Evolutionary conservation across 345 rosid genomes (phyloP).

Genomic region (Psidium guajava): DNA sequence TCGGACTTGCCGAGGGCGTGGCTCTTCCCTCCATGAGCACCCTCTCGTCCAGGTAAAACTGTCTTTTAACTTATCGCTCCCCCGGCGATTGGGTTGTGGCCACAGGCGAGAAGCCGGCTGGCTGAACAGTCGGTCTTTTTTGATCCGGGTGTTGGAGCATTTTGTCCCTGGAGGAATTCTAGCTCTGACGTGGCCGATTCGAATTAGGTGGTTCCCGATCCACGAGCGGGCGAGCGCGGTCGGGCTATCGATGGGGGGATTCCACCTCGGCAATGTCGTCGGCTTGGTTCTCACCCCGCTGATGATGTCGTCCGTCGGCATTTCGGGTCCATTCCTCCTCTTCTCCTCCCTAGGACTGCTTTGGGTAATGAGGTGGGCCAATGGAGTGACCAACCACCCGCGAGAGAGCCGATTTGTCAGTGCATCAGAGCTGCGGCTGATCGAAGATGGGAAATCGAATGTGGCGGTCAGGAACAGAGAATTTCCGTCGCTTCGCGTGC

Average conservation of each 20-base stretch:
- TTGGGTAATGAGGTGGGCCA: slow-evolving; percentile 63
- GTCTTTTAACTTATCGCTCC: not conserved
- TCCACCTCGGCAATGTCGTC: slow-evolving; percentile 87
- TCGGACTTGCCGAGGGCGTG: slow-evolving; percentile 90
- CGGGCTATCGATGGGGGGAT: slow-evolving; percentile 91
- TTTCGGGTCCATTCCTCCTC: slow-evolving; percentile 71
- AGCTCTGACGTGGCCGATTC: not conserved
- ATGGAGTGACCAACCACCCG: slow-evolving; percentile 54
- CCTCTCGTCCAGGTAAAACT: slow-evolving; percentile 60
- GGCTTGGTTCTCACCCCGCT: slow-evolving; percentile 75
- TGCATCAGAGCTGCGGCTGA: slow-evolving; percentile 51
- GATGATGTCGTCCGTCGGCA: slow-evolving; percentile 57
- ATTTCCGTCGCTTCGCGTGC: slow-evolving; percentile 38
- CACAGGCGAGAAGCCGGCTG: not conserved
- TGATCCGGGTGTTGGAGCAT: not conserved
- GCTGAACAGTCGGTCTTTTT: not conserved
- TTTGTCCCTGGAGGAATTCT: not conserved
- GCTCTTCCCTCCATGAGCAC: slow-evolving; percentile 89
- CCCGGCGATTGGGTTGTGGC: not conserved
- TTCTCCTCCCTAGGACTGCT: slow-evolving; percentile 64
- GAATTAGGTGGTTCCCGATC: slow-evolving; percentile 69
- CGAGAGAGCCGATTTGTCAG: slow-evolving; percentile 44
- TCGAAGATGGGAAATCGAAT: slow-evolving; percentile 60
- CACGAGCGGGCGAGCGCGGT: slow-evolving; percentile 85
- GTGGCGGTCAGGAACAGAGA: slow-evolving; percentile 12